These are phyloP conservation scores for Telfairia occidentalis DNA, from an alignment of 331 rosid genomes.

Conservation along the genomic window DNA sequence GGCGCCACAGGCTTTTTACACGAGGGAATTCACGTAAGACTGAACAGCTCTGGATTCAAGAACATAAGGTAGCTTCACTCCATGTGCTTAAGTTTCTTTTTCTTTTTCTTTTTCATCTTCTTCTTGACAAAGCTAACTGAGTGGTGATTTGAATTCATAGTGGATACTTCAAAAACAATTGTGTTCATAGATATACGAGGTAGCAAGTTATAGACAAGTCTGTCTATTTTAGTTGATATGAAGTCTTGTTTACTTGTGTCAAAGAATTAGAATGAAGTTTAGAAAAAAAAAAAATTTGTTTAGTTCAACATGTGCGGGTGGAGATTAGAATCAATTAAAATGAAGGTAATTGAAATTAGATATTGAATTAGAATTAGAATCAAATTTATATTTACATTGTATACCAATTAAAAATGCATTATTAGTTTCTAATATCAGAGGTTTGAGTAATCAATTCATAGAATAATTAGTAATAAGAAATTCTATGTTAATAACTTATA, in stretches of 20 bases:
- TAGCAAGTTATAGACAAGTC: neutral
- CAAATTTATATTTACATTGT: neutral
- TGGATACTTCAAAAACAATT: neutral
- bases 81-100: neutral
- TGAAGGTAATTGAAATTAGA: neutral
- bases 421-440: neutral
- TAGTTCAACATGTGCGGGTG: no score
- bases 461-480: no score
- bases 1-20: neutral
- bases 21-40: neutral
- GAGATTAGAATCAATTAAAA: no score
- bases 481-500: no score
- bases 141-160: neutral
- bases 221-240: neutral
- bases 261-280: neutral
- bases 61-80: neutral
- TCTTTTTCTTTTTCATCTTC: no score
- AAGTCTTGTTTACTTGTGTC: neutral
- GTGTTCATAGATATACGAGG: neutral
- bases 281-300: no score
- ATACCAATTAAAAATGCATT: neutral
- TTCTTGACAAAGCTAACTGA: neutral
- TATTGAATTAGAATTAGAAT: neutral
- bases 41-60: neutral
- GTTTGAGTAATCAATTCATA: neutral